Conservation (phyloP, 306 rosid genomes). For the Trifolium subterraneum region DNA sequence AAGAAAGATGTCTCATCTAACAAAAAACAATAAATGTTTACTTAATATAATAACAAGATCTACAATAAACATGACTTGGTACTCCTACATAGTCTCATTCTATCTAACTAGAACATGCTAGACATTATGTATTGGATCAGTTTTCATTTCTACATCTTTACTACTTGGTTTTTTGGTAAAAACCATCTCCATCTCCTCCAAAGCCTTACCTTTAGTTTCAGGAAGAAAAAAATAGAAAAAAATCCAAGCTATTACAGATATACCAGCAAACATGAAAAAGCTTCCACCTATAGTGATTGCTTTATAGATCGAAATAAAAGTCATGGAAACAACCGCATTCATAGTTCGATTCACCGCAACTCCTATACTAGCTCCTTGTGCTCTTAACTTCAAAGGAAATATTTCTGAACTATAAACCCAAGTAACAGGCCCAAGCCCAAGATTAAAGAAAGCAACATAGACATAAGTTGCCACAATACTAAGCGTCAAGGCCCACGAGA, state of each 20-base stretch:
- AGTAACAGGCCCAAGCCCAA: conserved; percentile 79
- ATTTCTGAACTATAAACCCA: conserved; percentile 89
- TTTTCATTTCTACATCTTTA: not conserved
- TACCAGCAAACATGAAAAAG: conserved; percentile 74
- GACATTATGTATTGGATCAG: not conserved
- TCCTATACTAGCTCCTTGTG: conserved; percentile 70
- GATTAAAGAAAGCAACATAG: conserved; percentile 64
- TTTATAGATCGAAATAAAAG: conserved; percentile 65
- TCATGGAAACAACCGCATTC: conserved; percentile 71
- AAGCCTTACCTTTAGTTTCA: conserved; percentile 75
- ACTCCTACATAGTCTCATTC: too few species aligned
- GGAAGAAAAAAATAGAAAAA: conserved; percentile 77
- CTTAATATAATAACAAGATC: too few species aligned
- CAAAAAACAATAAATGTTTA: too few species aligned
- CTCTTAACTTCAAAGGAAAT: conserved; percentile 76
- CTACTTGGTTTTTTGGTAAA: conserved; percentile 41
- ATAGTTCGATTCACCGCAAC: conserved; percentile 75
- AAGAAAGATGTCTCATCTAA: too few species aligned
- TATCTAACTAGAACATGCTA: not conserved
- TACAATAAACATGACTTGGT: too few species aligned
- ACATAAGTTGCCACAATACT: conserved; percentile 60
- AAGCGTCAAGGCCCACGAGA: conserved; percentile 61
- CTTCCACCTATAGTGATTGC: conserved; percentile 81
- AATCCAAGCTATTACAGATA: conserved; percentile 61
- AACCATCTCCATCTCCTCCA: conserved; percentile 80